These are phyloP conservation scores for Hamigera avellanea DNA, from an alignment of 495 filamentous ascomycete genomes.

Conservation along the genomic window DNA sequence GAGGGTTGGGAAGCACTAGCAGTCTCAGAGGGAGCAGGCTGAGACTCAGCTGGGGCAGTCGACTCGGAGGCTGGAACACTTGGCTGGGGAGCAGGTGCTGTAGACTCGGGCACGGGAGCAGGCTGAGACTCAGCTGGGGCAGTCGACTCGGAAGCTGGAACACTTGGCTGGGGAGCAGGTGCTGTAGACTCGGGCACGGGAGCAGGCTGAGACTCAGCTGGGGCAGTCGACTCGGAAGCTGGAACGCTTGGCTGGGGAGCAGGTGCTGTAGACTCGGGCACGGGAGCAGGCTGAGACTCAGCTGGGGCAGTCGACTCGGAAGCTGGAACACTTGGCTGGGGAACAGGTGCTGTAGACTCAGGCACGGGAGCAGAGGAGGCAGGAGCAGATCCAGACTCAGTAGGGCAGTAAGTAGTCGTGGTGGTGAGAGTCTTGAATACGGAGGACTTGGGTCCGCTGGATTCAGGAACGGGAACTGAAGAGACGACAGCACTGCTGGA, in stretches of 20 bases:
- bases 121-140: neutral
- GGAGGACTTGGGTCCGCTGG: no score
- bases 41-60: neutral
- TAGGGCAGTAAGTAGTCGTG: no score
- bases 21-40: neutral
- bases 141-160: no score
- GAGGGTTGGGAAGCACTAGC: neutral
- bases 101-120: neutral
- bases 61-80: no score
- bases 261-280: neutral
- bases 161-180: neutral
- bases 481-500: no score
- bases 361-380: slow-evolving; percentile 5
- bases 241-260: no score
- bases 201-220: neutral
- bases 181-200: neutral
- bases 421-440: no score
- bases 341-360: slow-evolving; percentile 1
- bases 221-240: no score
- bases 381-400: slow-evolving; percentile 1
- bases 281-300: neutral
- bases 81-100: neutral
- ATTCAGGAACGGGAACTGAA: no score
- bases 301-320: neutral
- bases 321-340: neutral